phyloP scores from a whole-genome alignment of 768 basidiomycete species.

The Auriscalpium microsporum region DNA sequence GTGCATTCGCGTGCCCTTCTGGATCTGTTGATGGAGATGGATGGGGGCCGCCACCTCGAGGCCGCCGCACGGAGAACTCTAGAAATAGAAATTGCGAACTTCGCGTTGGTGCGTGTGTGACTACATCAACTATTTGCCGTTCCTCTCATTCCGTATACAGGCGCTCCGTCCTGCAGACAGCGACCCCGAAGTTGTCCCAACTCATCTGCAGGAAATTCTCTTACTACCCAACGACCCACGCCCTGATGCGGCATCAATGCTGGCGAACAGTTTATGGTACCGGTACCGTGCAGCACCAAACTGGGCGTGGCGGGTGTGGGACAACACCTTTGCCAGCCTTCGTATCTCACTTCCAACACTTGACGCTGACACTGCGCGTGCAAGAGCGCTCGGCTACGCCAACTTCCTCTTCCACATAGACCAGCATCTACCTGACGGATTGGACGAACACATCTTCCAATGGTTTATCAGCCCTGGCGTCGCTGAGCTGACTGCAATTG shows the following conservation, averaged over 20 bases:
- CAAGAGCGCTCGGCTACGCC: slow-evolving; percentile 58
- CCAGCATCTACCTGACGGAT: slow-evolving; percentile 63
- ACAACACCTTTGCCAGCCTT: slow-evolving; percentile 68
- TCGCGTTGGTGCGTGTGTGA: slow-evolving; percentile 43
- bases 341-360: slow-evolving; percentile 56
- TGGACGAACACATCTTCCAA: slow-evolving; percentile 59
- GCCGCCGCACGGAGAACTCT: slow-evolving; percentile 50
- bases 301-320: slow-evolving; percentile 83
- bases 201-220: slow-evolving; percentile 52
- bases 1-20: slow-evolving; percentile 57
- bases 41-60: slow-evolving; percentile 49
- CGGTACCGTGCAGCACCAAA: slow-evolving; percentile 64
- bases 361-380: slow-evolving; percentile 37
- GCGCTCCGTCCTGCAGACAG: slow-evolving; percentile 33
- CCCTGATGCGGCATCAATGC: slow-evolving; percentile 53
- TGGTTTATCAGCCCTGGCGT: slow-evolving; percentile 70
- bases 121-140: neutral
- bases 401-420: slow-evolving; percentile 66
- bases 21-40: slow-evolving; percentile 56
- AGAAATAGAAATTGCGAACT: slow-evolving; percentile 48
- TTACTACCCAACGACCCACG: slow-evolving; percentile 52
- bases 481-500: slow-evolving; percentile 51
- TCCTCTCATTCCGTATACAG: slow-evolving; percentile 15
- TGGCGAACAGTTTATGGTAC: slow-evolving; percentile 77
- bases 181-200: slow-evolving; percentile 27